Evolutionary conservation across 495 filamentous ascomycete species (phyloP).

Genomic region (Penicillium goetzii): DNA sequence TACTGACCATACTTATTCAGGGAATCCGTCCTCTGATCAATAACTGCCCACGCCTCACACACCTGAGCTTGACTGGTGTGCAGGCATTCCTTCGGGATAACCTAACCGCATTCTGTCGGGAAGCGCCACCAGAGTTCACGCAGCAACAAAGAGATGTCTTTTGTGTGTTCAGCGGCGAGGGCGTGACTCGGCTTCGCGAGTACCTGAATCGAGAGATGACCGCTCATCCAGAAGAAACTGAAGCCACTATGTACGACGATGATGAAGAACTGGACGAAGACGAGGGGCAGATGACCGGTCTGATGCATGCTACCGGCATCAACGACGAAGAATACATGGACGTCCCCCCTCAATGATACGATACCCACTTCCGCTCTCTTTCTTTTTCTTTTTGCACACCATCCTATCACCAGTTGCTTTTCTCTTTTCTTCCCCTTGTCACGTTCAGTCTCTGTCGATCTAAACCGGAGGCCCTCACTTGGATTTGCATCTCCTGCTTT

Average conservation of each 20-base stretch:
- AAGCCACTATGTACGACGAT: constrained; percentile 60
- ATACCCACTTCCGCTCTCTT: constrained; percentile 29
- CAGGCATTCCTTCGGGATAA: constrained; percentile 75
- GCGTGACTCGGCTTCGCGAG: constrained; percentile 75
- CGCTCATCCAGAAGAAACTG: constrained; percentile 41
- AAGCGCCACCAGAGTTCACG: constrained; percentile 90
- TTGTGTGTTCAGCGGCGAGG: constrained; percentile 93
- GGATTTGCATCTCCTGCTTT: constrained; percentile 24
- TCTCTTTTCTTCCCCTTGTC: not conserved
- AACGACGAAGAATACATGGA: constrained; percentile 56
- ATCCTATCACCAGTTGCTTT: not conserved
- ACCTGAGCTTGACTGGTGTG: constrained; percentile 95
- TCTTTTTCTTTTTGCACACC: constrained; percentile 21
- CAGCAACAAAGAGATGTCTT: constrained; percentile 93
- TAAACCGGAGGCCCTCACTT: constrained; percentile 23
- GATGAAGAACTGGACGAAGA: constrained; percentile 59
- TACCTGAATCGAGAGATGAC: constrained; percentile 64
- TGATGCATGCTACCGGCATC: constrained; percentile 58
- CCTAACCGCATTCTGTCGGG: constrained; percentile 79
- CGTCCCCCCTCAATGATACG: constrained; percentile 50
- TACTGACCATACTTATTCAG: constrained; percentile 50
- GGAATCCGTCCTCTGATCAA: constrained; percentile 90
- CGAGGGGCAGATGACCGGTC: constrained; percentile 57
- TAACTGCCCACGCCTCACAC: constrained; percentile 87
- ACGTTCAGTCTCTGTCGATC: constrained; percentile 1